Evolutionary conservation across 1,284 basidiomycete genomes (phyloP), one percentile per base, ranked within the genome.

Genomic region (Porogramme epimiltina): DNA sequence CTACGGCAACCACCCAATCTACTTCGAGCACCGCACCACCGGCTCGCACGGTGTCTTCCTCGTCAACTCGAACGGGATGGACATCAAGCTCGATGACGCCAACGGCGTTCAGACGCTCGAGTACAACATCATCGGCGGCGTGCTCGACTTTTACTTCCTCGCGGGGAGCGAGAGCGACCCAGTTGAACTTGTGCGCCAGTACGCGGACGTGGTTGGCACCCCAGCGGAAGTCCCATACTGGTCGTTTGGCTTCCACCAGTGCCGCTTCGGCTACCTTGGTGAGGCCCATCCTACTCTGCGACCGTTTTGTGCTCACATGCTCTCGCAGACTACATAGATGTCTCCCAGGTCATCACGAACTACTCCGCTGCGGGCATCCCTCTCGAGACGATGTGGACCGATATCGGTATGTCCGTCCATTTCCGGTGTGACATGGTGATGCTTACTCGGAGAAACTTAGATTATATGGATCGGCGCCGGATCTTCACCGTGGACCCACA

Each of bases 351-450:
- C 5, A 81, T 87, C 50, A 67, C 76, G 0, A 84, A 80, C 62
- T 87, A 86, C 54, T 78, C 81, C 3, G 73, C 69, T 2, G 81
- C 83, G 0, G 64, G 69, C 2, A 88, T 89, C 47, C 87, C 87
- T 3, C 75, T 89, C 3, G 86, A 89, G 66, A 84, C 83, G 0
- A 86, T 87, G 82, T 89, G 86, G 87, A 87, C 84, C 9, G 87
- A 89, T 64, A 89, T 89, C 38, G 84, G 82, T 78, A 62, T 28
- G 67, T 48, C 0, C 11, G 6, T 18, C 16, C 13, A 47, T 28
- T 20, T 28, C 13, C 19, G 22, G 23, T 5, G 24, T 26, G 13
- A n/a, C n/a, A n/a, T n/a, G n/a, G n/a, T n/a, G n/a, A n/a, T n/a
- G n/a, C n/a, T n/a, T n/a, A n/a, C n/a, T n/a, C n/a, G n/a, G n/a